phyloP scores from a whole-genome alignment of 495 filamentous ascomycete genomes.

The Schizothecium vesticola region DNA sequence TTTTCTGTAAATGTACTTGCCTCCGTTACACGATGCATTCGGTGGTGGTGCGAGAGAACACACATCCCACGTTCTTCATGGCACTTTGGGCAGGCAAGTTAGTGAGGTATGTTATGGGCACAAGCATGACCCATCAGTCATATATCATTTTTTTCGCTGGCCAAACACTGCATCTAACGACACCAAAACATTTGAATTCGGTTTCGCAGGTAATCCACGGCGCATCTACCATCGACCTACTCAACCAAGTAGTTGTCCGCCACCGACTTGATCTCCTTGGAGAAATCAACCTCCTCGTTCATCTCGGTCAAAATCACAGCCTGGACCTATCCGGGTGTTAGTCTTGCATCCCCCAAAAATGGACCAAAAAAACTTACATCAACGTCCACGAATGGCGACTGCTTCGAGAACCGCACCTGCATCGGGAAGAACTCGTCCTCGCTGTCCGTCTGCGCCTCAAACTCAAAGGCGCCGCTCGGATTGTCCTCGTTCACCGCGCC shows the following conservation, averaged over 20 bases:
- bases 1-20: background rate
- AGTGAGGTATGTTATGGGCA: background rate
- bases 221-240: conserved; percentile 34
- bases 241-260: conserved; percentile 79
- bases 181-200: background rate
- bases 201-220: background rate
- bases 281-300: conserved; percentile 77
- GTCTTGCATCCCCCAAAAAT: conserved; percentile 16
- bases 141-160: background rate
- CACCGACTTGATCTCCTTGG: conserved; percentile 81
- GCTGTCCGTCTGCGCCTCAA: conserved; percentile 76
- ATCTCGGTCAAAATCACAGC: conserved; percentile 69
- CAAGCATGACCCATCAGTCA: background rate
- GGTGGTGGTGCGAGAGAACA: too few relatives aligned
- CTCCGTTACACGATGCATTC: too few relatives aligned
- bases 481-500: conserved; percentile 77
- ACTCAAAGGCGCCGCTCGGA: conserved; percentile 80
- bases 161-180: background rate
- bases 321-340: conserved; percentile 50
- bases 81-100: background rate
- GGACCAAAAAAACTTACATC: conserved; percentile 56
- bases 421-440: conserved; percentile 97
- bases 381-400: conserved; percentile 79
- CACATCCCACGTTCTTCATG: too few relatives aligned
- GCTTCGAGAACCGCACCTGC: conserved; percentile 83